These are phyloP conservation scores for Clathrus columnatus DNA, from an alignment of 768 basidiomycete genomes.

Conservation along the genomic window DNA sequence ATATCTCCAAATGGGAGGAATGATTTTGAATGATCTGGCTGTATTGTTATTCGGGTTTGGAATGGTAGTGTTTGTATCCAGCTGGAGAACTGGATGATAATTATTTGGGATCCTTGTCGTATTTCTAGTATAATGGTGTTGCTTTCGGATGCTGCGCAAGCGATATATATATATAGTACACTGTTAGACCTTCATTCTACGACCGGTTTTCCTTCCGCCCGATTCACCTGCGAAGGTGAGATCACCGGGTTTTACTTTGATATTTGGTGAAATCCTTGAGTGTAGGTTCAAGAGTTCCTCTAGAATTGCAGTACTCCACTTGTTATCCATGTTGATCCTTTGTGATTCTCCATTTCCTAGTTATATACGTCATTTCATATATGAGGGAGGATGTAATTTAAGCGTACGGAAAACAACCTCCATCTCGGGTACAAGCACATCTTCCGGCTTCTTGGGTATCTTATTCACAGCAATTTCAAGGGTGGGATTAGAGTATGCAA, in stretches of 20 bases:
- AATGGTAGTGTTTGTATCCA: conserved; percentile 46
- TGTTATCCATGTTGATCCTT: conserved; percentile 49
- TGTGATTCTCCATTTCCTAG: conserved; percentile 30
- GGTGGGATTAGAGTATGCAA: conserved; percentile 67
- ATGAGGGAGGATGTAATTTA: neutral
- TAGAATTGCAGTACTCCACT: conserved; percentile 61
- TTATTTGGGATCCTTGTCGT: conserved; percentile 4
- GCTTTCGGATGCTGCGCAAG: neutral
- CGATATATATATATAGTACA: conserved; percentile 5
- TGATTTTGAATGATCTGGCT: conserved; percentile 65
- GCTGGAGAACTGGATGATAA: conserved; percentile 28
- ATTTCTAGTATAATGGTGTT: neutral
- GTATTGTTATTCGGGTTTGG: conserved; percentile 66
- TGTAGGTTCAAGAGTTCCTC: conserved; percentile 65
- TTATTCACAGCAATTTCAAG: conserved; percentile 53
- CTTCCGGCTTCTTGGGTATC: conserved; percentile 41
- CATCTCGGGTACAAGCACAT: conserved; percentile 54
- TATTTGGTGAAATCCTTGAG: conserved; percentile 28
- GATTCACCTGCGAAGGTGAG: conserved; percentile 9
- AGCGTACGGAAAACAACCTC: conserved; percentile 56
- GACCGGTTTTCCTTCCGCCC: neutral
- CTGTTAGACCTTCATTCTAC: neutral
- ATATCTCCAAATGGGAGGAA: conserved; percentile 58
- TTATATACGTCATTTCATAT: neutral
- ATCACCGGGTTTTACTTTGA: conserved; percentile 31